These are phyloP conservation scores for Solanum rostratum DNA, from an alignment of 257 asterid genomes.

Conservation along the genomic window DNA sequence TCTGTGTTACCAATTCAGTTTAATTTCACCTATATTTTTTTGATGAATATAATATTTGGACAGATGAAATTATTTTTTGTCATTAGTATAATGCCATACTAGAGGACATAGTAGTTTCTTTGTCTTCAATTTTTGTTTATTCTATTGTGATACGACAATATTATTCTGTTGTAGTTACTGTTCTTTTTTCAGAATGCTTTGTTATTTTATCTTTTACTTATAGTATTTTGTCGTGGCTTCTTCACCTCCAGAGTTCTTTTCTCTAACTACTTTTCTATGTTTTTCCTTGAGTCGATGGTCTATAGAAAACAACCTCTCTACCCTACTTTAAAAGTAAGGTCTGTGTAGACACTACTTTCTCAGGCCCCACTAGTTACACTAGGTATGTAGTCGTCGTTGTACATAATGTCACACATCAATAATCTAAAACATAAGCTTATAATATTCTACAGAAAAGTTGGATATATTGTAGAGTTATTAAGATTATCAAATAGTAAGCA, in stretches of 20 bases:
- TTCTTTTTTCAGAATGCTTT: background rate
- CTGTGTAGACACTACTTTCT: background rate
- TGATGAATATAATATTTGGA: background rate
- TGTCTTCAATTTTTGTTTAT: background rate
- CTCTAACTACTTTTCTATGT: background rate
- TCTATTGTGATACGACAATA: background rate
- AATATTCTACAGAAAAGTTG: background rate
- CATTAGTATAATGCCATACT: background rate
- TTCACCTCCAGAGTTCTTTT: background rate
- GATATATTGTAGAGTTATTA: background rate
- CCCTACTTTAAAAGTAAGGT: background rate
- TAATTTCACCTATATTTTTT: background rate
- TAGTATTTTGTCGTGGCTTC: background rate
- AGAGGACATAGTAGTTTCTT: background rate
- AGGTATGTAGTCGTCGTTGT: background rate
- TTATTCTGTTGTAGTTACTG: background rate
- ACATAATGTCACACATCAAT: background rate
- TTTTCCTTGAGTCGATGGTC: background rate
- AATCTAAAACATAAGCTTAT: background rate
- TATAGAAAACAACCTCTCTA: background rate
- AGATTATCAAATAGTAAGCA: background rate
- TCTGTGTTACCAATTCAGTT: background rate
- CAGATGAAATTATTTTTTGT: background rate
- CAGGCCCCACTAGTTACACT: background rate
- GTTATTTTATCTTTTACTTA: background rate